A percentile compares a stretch with the other conserved stretches of the same genome.
phyloP scores from a whole-genome alignment of 768 basidiomycete genomes.

The Leccinum broughii region DNA sequence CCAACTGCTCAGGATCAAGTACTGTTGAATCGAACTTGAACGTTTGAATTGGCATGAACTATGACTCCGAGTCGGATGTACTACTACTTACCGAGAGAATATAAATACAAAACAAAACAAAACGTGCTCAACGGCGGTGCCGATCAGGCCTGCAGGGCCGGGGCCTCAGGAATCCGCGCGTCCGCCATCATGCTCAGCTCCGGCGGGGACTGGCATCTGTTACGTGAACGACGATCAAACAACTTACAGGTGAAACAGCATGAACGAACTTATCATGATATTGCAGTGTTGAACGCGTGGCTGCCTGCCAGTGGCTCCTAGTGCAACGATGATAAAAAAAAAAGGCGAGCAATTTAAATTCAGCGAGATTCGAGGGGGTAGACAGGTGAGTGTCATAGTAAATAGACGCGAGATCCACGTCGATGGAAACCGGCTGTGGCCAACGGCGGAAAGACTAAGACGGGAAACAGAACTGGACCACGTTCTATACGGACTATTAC shows the following conservation, averaged over 20 bases:
- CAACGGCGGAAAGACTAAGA: neutral
- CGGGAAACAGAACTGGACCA: too few species aligned
- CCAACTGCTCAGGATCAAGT: too few species aligned
- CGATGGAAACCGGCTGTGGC: neutral
- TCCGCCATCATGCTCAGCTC: neutral
- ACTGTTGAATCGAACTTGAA: neutral
- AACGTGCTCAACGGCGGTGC: neutral
- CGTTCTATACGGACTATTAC: too few species aligned
- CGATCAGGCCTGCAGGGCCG: neutral
- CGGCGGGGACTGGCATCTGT: neutral
- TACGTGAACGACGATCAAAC: neutral
- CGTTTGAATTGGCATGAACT: too few species aligned
- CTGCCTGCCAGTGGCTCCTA: too few species aligned
- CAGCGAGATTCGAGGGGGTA: neutral
- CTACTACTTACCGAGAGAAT: too few species aligned
- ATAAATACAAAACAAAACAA: neutral
- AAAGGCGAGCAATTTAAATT: neutral
- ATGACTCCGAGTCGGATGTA: too few species aligned
- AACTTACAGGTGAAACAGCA: neutral
- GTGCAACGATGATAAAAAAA: neutral
- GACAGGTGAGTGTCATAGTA: too few species aligned
- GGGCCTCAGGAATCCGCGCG: neutral
- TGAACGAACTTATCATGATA: neutral
- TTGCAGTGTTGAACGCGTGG: neutral
- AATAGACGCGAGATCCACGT: neutral